Evolutionary conservation across 2,329 filamentous ascomycete species (phyloP).

Genomic region (Stagonosporopsis chrysanthemi): DNA sequence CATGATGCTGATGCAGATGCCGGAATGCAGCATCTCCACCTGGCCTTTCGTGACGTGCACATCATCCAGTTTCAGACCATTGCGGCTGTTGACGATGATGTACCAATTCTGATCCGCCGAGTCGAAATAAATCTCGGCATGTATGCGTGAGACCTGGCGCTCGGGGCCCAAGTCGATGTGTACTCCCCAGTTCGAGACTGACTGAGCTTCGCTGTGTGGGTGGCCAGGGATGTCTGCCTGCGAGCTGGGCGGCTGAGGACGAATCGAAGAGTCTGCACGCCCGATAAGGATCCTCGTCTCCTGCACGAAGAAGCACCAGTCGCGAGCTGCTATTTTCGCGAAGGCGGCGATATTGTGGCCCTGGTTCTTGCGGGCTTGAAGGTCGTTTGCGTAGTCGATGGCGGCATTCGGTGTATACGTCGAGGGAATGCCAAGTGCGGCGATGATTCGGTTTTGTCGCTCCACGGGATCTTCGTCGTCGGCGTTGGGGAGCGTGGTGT

Average conservation of each 20-base stretch:
- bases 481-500: slow-evolving; percentile 46
- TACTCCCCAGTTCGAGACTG: slow-evolving; percentile 57
- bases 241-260: slow-evolving; percentile 40
- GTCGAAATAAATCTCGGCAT: slow-evolving; percentile 60
- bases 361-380: slow-evolving; percentile 54
- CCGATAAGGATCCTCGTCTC: slow-evolving; percentile 79
- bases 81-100: slow-evolving; percentile 86
- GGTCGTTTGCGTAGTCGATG: slow-evolving; percentile 63
- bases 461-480: slow-evolving; percentile 45
- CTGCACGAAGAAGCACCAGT: slow-evolving; percentile 86
- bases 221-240: slow-evolving; percentile 35
- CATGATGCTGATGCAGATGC: slow-evolving; percentile 89
- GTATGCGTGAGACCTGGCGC: slow-evolving; percentile 58
- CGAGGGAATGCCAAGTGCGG: slow-evolving; percentile 52
- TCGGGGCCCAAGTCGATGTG: slow-evolving; percentile 80
- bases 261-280: slow-evolving; percentile 54
- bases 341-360: slow-evolving; percentile 66
- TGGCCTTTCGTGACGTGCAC: slow-evolving; percentile 71
- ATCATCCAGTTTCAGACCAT: slow-evolving; percentile 87
- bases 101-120: slow-evolving; percentile 70
- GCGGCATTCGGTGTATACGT: slow-evolving; percentile 63
- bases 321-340: slow-evolving; percentile 80
- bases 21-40: slow-evolving; percentile 75
- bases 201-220: slow-evolving; percentile 32
- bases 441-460: slow-evolving; percentile 48